These are phyloP conservation scores for Didymella sp. DNA, from an alignment of 2,329 filamentous ascomycete species.

Conservation along the genomic window DNA sequence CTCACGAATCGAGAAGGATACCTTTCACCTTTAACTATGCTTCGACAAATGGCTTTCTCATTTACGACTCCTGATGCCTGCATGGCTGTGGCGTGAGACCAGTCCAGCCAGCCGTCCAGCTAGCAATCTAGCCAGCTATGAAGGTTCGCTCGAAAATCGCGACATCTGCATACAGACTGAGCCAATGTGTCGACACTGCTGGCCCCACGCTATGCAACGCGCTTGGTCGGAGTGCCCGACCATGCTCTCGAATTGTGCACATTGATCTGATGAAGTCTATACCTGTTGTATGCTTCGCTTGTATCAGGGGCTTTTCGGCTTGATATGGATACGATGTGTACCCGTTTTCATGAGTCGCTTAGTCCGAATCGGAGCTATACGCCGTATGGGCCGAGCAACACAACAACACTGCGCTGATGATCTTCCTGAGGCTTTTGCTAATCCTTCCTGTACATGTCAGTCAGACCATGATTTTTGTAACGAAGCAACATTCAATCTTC, in stretches of 20 bases:
- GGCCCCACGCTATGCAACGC: neutral
- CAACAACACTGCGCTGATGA: neutral
- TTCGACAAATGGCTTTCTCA: neutral
- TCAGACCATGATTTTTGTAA: too few species aligned
- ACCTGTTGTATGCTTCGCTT: neutral
- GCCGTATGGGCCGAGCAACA: neutral
- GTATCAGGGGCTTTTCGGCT: neutral
- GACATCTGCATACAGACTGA: neutral
- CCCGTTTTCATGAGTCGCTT: neutral
- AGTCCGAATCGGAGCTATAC: neutral
- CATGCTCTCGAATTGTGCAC: neutral
- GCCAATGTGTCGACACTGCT: neutral
- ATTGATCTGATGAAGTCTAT: neutral
- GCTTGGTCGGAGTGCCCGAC: constrained; percentile 5
- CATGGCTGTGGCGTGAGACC: neutral
- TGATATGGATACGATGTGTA: neutral
- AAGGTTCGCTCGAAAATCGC: neutral
- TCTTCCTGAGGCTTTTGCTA: neutral
- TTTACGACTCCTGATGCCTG: neutral
- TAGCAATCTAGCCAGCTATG: neutral
- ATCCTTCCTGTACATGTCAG: neutral
- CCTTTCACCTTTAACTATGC: constrained; percentile 3
- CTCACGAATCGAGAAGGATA: neutral
- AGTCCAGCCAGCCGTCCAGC: neutral
- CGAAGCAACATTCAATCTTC: too few species aligned